Base-by-base conservation (phyloP, 129 eudicot genomes). In the Flaveria linearis region DNA sequence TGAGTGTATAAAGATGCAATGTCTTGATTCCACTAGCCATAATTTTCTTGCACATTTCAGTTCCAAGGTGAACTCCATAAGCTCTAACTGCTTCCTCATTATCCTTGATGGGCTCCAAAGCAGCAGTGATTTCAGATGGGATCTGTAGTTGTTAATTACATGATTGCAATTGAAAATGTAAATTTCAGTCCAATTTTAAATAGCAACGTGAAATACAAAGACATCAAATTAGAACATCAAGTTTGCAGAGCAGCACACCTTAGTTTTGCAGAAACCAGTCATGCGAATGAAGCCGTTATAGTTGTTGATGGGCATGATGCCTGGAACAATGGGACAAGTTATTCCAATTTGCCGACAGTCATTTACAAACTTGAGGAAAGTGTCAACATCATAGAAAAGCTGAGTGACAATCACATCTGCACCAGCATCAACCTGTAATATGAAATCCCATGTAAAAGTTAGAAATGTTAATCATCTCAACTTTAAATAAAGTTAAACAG, bases 41-140 rank as follows among this genome's bases (percentile, higher is more conserved):
- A 71, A 95, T 89, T 85, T 91, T 95, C 95, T 87, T 95, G 97
- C 99, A 95, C 99, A 95, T 95, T 89, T 95, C 99, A 9, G 97
- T 95, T 62, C 92, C 97, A 58, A 86, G 92, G 88, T 95, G 96
- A 81, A 95, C 72, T 39, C 99, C 99, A 73, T 89, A 95, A 39
- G 91, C 91, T 83, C 87, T 89, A 58, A 95, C 99, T 57, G 99
- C 99, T 82, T 95, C 97, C 80, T 95, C 99, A 22, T 95, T 95
- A 86, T 95, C 99, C 86, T 95, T 95, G 80, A 95, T 95, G 55
- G 99, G 93, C 71, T 95, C 99, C 84, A 95, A 86, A 80, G 97
- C 97, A 81, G 85, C 92, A 65, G 75, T 91, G 45, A 95, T 79
- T 83, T 95, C 97, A 79, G 84, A 69, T 45, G 99, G 99, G 58